Conservation (phyloP, 2,329 filamentous ascomycete genomes). For the Xylaria sp. region DNA sequence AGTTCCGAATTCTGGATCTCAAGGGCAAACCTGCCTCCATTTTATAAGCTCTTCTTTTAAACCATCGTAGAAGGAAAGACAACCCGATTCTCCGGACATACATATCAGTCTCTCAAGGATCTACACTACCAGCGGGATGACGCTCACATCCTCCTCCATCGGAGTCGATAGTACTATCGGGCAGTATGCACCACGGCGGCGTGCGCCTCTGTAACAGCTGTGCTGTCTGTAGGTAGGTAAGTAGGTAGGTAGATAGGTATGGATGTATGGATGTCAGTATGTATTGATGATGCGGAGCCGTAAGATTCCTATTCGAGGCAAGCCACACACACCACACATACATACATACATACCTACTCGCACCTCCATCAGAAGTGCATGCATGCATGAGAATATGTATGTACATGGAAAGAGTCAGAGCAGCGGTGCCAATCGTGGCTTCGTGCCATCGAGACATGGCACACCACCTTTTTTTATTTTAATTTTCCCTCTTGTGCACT, state of each 20-base stretch:
- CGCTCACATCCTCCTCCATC: slow-evolving; percentile 10
- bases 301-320: slow-evolving; percentile 36
- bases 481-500: slow-evolving; percentile 13
- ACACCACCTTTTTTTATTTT: slow-evolving; percentile 26
- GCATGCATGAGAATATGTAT: slow-evolving; percentile 31
- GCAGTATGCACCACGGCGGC: slow-evolving; percentile 21
- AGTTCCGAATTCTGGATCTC: neutral
- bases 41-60: neutral
- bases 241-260: neutral
- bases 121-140: slow-evolving; percentile 3
- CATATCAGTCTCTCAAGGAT: neutral
- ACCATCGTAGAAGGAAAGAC: slow-evolving; percentile 7
- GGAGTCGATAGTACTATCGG: slow-evolving; percentile 12
- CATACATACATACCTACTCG: too few relatives aligned
- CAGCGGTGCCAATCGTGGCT: slow-evolving; percentile 34
- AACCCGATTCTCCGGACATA: neutral
- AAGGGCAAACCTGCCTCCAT: slow-evolving; percentile 8
- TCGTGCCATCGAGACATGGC: slow-evolving; percentile 33
- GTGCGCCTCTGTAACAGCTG: slow-evolving; percentile 16
- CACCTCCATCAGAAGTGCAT: slow-evolving; percentile 23
- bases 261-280: neutral
- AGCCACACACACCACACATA: slow-evolving; percentile 14
- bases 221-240: neutral
- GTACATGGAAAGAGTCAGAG: slow-evolving; percentile 28
- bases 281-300: slow-evolving; percentile 23